Evolutionary conservation across 331 rosid genomes (phyloP).

Genomic region (Telfairia occidentalis): DNA sequence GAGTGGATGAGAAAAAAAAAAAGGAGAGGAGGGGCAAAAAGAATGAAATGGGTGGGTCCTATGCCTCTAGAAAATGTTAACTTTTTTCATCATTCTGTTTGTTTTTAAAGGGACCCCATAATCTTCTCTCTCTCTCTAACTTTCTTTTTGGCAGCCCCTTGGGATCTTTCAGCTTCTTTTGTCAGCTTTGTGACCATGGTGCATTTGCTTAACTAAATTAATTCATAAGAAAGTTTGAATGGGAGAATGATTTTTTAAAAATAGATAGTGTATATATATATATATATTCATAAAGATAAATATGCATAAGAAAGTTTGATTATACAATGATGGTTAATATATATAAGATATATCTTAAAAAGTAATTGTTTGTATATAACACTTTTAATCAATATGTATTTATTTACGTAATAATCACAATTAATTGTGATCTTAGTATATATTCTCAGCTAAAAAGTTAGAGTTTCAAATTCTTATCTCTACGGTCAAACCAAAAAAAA

Average conservation of each 20-base stretch:
- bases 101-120: constrained; percentile 24
- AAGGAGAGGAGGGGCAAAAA: not conserved
- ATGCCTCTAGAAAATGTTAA: constrained; percentile 22
- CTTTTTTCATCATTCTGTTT: constrained; percentile 51
- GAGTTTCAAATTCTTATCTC: too few relatives aligned
- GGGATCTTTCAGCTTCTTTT: constrained; percentile 1
- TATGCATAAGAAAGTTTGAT: not conserved
- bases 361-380: not conserved
- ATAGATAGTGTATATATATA: too few relatives aligned
- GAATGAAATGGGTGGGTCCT: constrained; percentile 8
- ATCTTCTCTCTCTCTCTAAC: constrained; percentile 15
- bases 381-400: not conserved
- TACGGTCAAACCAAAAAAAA: too few relatives aligned
- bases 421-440: too few relatives aligned
- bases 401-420: not conserved
- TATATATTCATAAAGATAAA: too few relatives aligned
- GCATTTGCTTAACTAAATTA: not conserved
- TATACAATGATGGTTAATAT: not conserved
- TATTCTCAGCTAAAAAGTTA: too few relatives aligned
- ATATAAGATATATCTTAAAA: not conserved
- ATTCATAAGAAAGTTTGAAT: not conserved
- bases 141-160: constrained; percentile 22
- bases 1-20: not conserved
- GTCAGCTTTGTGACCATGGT: not conserved
- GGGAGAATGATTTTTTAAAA: too few relatives aligned